These are phyloP conservation scores for Sclerotinia trifoliorum DNA, from an alignment of 2,329 filamentous ascomycete genomes.

Conservation along the genomic window DNA sequence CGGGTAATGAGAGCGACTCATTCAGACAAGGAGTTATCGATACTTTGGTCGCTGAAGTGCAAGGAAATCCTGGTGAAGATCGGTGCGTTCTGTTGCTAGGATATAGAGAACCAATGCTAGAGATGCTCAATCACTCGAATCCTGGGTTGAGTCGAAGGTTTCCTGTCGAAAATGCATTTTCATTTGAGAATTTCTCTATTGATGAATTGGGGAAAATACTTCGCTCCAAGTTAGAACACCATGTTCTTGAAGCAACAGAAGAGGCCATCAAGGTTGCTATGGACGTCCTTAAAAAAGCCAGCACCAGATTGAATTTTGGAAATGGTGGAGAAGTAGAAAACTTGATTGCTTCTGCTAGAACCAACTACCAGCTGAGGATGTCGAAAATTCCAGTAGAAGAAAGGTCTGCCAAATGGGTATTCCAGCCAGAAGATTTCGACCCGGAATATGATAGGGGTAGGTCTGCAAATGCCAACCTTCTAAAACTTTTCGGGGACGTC, in stretches of 20 bases:
- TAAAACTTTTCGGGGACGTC: conserved; percentile 48
- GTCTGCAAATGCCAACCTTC: conserved; percentile 43
- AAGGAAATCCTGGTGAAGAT: conserved; percentile 67
- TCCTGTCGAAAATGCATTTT: conserved; percentile 59
- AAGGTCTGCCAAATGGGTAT: conserved; percentile 22
- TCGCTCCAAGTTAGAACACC: conserved; percentile 48
- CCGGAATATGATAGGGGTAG: conserved; percentile 48
- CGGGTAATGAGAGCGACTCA: conserved; percentile 49
- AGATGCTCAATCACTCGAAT: conserved; percentile 55
- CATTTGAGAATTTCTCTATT: conserved; percentile 65
- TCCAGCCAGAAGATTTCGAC: conserved; percentile 49
- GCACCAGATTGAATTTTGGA: conserved; percentile 64
- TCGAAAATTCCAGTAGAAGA: conserved; percentile 32
- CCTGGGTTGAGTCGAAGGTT: conserved; percentile 67
- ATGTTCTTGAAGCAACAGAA: conserved; percentile 46
- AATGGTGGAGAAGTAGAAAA: conserved; percentile 74
- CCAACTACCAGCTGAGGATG: conserved; percentile 46
- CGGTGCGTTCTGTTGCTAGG: conserved; percentile 66
- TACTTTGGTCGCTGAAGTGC: conserved; percentile 69
- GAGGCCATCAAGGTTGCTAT: conserved; percentile 51
- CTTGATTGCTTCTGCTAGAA: conserved; percentile 51
- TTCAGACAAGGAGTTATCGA: conserved; percentile 67
- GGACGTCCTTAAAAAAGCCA: conserved; percentile 57
- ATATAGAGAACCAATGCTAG: conserved; percentile 64
- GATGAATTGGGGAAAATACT: conserved; percentile 54